A percentile compares a stretch with the other conserved stretches of the same genome.
Evolutionary conservation across 495 filamentous ascomycete genomes (phyloP).

Genomic region (Hyaloscypha finlandica): DNA sequence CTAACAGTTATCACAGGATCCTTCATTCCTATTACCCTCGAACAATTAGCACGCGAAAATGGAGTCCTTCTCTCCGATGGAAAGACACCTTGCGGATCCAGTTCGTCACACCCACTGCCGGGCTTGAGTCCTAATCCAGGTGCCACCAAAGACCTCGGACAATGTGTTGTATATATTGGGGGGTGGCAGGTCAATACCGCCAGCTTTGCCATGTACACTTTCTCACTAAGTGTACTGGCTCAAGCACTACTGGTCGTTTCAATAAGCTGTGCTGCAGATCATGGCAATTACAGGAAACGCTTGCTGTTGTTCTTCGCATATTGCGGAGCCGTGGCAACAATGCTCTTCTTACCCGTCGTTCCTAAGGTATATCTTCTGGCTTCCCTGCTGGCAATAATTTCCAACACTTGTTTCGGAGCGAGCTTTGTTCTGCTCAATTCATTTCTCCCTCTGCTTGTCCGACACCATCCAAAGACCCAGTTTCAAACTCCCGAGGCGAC

Average conservation of each 20-base stretch:
- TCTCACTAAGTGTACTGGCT: slow-evolving; percentile 85
- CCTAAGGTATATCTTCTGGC: slow-evolving; percentile 77
- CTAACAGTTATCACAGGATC: slow-evolving; percentile 58
- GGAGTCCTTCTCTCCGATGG: slow-evolving; percentile 80
- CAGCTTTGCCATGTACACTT: slow-evolving; percentile 98
- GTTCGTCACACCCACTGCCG: slow-evolving; percentile 26
- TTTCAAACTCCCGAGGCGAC: slow-evolving; percentile 31
- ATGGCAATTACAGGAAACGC: slow-evolving; percentile 89
- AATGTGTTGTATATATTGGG: slow-evolving; percentile 81
- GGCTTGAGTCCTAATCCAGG: slow-evolving; percentile 22
- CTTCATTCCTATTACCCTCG: slow-evolving; percentile 95
- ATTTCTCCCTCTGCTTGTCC: slow-evolving; percentile 78
- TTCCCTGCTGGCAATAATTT: slow-evolving; percentile 79
- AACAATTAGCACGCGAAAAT: slow-evolving; percentile 88
- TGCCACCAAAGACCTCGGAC: slow-evolving; percentile 44
- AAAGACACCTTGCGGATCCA: slow-evolving; percentile 65
- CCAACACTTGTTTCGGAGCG: slow-evolving; percentile 87
- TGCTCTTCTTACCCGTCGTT: slow-evolving; percentile 82
- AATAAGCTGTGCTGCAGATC: slow-evolving; percentile 94
- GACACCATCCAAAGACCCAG: slow-evolving; percentile 65
- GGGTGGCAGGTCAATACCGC: slow-evolving; percentile 92
- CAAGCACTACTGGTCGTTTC: slow-evolving; percentile 91
- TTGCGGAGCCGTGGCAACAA: slow-evolving; percentile 76
- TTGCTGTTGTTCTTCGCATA: slow-evolving; percentile 83
- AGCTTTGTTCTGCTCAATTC: slow-evolving; percentile 86